phyloP scores from a whole-genome alignment of 2,329 filamentous ascomycete genomes.

The Cytospora paraplurivora region DNA sequence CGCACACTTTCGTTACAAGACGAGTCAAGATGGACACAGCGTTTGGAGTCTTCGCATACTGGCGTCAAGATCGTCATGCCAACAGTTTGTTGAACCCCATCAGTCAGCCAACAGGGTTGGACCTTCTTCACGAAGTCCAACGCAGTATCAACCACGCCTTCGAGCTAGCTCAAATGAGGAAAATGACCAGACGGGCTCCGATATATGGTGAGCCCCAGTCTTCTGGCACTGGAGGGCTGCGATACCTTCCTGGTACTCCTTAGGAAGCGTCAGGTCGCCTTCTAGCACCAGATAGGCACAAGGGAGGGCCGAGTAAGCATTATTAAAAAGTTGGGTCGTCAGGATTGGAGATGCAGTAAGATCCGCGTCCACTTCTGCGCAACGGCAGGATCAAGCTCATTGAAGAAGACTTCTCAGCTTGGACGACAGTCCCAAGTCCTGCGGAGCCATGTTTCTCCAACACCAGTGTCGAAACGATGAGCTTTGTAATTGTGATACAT shows the following conservation, averaged over 20 bases:
- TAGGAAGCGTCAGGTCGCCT: conserved; percentile 35
- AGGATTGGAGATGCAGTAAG: conserved; percentile 36
- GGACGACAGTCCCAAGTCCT: conserved; percentile 33
- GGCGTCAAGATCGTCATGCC: too few relatives aligned
- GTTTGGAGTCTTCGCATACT: too few relatives aligned
- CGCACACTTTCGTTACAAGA: too few relatives aligned
- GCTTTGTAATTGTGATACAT: neutral
- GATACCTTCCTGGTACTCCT: conserved; percentile 39
- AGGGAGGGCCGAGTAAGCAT: conserved; percentile 37
- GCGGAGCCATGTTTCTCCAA: conserved; percentile 4
- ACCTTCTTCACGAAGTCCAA: conserved; percentile 31
- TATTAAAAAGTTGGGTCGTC: conserved; percentile 36
- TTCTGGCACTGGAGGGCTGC: conserved; percentile 33
- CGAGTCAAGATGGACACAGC: too few relatives aligned
- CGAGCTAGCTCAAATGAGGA: conserved; percentile 39
- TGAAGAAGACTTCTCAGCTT: conserved; percentile 37
- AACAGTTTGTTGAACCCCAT: too few relatives aligned
- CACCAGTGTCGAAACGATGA: neutral
- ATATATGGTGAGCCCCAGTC: conserved; percentile 35
- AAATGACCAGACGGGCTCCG: conserved; percentile 36
- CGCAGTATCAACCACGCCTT: conserved; percentile 32
- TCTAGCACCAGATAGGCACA: conserved; percentile 40
- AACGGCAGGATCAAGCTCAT: conserved; percentile 32
- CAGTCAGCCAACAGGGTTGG: neutral
- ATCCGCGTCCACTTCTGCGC: conserved; percentile 33